These are phyloP conservation scores for Biscutella laevigata DNA, from an alignment of 441 rosid genomes.

Conservation along the genomic window DNA sequence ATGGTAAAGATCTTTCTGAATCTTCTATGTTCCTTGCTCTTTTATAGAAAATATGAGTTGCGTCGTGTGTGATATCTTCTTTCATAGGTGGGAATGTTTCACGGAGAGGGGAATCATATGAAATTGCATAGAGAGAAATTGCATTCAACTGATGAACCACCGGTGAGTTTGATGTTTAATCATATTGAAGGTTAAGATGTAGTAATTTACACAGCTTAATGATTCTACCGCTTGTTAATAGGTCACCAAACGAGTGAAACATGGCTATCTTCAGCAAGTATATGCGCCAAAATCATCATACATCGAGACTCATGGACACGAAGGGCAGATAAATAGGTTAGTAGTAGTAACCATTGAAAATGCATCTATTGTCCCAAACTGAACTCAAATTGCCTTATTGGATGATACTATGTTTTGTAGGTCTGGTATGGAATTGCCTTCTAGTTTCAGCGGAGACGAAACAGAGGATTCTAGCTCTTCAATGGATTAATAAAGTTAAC, in stretches of 20 bases:
- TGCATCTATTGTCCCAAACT: background rate
- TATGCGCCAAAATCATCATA: slow-evolving; percentile 32
- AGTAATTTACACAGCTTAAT: background rate
- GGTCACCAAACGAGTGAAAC: slow-evolving; percentile 36
- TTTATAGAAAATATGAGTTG: slow-evolving; percentile 1
- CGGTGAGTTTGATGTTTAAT: slow-evolving; percentile 35
- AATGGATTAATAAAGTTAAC: slow-evolving; percentile 30
- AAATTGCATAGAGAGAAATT: slow-evolving; percentile 27
- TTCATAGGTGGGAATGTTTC: slow-evolving; percentile 35
- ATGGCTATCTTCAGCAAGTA: slow-evolving; percentile 34
- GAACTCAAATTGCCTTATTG: slow-evolving; percentile 7
- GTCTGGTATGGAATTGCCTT: slow-evolving; percentile 37
- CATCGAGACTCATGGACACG: slow-evolving; percentile 25
- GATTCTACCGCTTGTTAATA: slow-evolving; percentile 13
- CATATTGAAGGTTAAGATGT: background rate
- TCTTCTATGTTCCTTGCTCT: background rate
- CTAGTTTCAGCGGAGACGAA: slow-evolving; percentile 66
- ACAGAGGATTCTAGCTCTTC: slow-evolving; percentile 54
- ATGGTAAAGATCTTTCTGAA: slow-evolving; percentile 31
- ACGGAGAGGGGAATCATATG: slow-evolving; percentile 31
- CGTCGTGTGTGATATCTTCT: slow-evolving; percentile 13
- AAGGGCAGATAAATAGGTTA: slow-evolving; percentile 43
- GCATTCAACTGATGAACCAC: slow-evolving; percentile 33
- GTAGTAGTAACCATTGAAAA: slow-evolving; percentile 20
- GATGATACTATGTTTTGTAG: slow-evolving; percentile 27